Base-by-base conservation (phyloP, 108 stramenopile species). In the Epipyxis sp. region DNA sequence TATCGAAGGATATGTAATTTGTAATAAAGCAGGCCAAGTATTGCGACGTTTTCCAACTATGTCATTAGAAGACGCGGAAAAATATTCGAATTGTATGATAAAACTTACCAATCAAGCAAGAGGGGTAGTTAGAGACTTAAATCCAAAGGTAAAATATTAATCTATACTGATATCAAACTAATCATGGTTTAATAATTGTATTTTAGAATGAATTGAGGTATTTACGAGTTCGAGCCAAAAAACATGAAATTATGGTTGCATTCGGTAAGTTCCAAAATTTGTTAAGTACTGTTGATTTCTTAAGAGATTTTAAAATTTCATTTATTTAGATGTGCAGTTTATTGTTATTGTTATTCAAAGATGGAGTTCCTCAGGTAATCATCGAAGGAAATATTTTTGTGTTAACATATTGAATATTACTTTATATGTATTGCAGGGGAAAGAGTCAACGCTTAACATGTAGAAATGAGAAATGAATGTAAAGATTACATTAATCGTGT, bases 1-100 rank as follows among this genome's bases (percentile, higher is more conserved):
- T 30, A 90, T 92, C 27, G 90, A 90, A 43, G 88, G 90, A 44
- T 92, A 90, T 78, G 87, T 92, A 44, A 90, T 92, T 69, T 89
- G 88, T 85, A 85, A 88, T 77, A 67, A 83, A 76, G 86, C 89
- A 30, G 91, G 91, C 62, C 83, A 80, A 37, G 89, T 92, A 16
- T 80, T 92, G 39, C 87, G 91, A 0, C 76, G 88, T n/a, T 87
- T 86, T 41, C 81, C 88, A 39, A 61, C 79, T 27, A 91, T 91
- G 88, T 39, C 82, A 25, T 87, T 88, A 77, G 87, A 87, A 62
- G 59, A 80, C 13, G 88, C 91, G 1, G 89, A 91, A 41, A 84
- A 78, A n/a, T 87, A 89, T 76, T 88, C 91, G 1, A 80, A 89
- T 69, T 84, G 85, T 40, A 89, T 90, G 84, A 79, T 77, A 45